Percentiles rank a stretch among this genome's conserved stretches.
Conservation (phyloP, 805 yeast genomes). For the Candida arabinofermentans region DNA sequence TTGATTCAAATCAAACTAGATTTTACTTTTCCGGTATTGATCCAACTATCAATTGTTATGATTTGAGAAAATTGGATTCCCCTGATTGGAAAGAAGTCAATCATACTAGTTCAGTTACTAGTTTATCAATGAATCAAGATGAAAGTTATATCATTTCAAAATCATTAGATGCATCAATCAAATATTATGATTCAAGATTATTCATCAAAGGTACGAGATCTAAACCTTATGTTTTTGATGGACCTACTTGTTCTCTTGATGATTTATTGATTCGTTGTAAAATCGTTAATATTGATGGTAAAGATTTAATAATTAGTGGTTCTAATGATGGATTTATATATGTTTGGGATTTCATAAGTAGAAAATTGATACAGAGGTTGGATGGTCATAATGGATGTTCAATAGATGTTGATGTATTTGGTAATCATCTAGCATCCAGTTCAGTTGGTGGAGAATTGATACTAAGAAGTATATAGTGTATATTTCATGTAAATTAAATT, state of each 20-base stretch:
- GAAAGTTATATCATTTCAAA: conserved; percentile 43
- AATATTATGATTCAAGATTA: conserved; percentile 52
- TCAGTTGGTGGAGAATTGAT: conserved; percentile 57
- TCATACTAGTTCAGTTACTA: conserved; percentile 53
- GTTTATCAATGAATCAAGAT: conserved; percentile 40
- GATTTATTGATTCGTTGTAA: conserved; percentile 46
- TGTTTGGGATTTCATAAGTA: conserved; percentile 55
- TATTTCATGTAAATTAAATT: background rate
- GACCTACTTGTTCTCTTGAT: conserved; percentile 53
- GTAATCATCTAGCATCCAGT: conserved; percentile 40
- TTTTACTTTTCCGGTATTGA: conserved; percentile 67
- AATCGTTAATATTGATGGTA: conserved; percentile 35
- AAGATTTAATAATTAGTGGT: conserved; percentile 46
- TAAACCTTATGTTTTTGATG: conserved; percentile 49
- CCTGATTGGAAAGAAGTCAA: conserved; percentile 43
- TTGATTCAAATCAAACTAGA: conserved; percentile 35
- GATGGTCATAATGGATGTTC: conserved; percentile 63
- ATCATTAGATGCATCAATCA: conserved; percentile 53
- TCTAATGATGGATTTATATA: conserved; percentile 57
- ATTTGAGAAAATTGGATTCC: conserved; percentile 39
- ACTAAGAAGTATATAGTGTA: conserved; percentile 33
- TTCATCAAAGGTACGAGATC: conserved; percentile 33
- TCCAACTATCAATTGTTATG: conserved; percentile 57
- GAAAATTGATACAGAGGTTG: conserved; percentile 43
- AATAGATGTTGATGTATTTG: conserved; percentile 48